Evolutionary conservation across 805 yeast genomes (phyloP), one percentile per base, ranked within the genome.

Genomic region (Teunomyces stri): DNA sequence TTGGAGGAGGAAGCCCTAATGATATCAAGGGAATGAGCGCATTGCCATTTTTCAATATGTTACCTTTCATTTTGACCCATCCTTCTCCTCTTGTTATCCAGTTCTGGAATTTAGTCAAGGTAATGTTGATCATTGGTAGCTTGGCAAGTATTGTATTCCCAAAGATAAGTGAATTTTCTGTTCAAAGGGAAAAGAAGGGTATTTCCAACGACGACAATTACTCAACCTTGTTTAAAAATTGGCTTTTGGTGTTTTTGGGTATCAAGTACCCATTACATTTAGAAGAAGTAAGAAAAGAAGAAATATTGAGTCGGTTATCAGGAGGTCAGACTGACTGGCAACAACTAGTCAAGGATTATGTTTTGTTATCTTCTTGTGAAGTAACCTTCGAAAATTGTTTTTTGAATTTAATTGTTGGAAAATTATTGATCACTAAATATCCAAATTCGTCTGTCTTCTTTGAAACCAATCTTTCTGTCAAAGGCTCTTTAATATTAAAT

Each of bases 21-120:
- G 77, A 70, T 49, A 68, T 68, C 56, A 71, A 72, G 55, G 76
- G 81, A 3, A 61, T 80, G 51, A 68, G 76, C 46, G 72, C 81
- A 0, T 52, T 78, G 38, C 84, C 84, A 9, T 54, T 66, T 25
- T 43, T 51, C 3, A 42, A 45, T 22, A 46, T 65, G 33, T 35
- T 55, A 13, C 56, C 57, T 27, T 6, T 45, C 3, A 28, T 45
- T 1, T 35, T 55, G 5, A 21, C 51, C 2, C 41, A 31, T 6
- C 56, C 59, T 4, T 50, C 58, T 3, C 51, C 51, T 9, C n/a
- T 50, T 10, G 39, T 45, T 4, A 20, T 48, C 16, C 56, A 54
- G 22, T 27, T 51, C 2, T 50, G 55, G 48, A 28, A 35, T 11
- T 18, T 47, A 10, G 30, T 51, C 12, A 45, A 56, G 25, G 33